phyloP scores from a whole-genome alignment of 352 stramenopile species.

The Phytopythium montanum region DNA sequence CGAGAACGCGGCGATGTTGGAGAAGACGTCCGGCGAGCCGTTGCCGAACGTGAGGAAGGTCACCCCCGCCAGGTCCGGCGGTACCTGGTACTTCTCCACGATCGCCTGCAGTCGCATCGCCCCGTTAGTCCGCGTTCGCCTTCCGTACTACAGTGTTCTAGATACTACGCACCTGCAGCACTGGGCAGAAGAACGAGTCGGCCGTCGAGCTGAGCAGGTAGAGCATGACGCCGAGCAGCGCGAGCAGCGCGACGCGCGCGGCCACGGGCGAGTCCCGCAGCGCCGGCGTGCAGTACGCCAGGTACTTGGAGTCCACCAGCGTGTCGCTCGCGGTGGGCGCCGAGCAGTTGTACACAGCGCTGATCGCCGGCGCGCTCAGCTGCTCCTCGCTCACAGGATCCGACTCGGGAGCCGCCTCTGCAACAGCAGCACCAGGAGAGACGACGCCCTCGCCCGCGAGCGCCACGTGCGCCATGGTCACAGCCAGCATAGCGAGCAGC shows the following conservation, averaged over 20 bases:
- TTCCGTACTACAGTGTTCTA: too few relatives aligned
- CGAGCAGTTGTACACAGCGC: slow-evolving; percentile 24
- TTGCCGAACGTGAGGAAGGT: slow-evolving; percentile 85
- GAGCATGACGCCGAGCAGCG: slow-evolving; percentile 54
- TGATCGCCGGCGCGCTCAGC: background rate
- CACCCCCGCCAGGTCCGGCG: slow-evolving; percentile 65
- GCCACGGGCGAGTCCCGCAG: slow-evolving; percentile 38
- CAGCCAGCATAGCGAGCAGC: slow-evolving; percentile 3
- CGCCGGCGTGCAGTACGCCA: slow-evolving; percentile 48
- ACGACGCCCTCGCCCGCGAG: background rate
- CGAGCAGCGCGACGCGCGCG: slow-evolving; percentile 36
- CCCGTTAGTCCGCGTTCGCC: too few relatives aligned
- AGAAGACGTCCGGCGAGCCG: slow-evolving; percentile 75
- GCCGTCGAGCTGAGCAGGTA: slow-evolving; percentile 81
- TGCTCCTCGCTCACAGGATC: slow-evolving; percentile 3
- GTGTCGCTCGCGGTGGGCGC: slow-evolving; percentile 24
- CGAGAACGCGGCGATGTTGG: slow-evolving; percentile 73
- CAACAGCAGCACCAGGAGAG: slow-evolving; percentile 11
- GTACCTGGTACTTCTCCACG: slow-evolving; percentile 75
- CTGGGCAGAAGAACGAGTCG: slow-evolving; percentile 79
- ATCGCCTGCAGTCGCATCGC: slow-evolving; percentile 27
- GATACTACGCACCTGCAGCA: slow-evolving; percentile 68
- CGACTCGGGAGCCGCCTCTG: background rate
- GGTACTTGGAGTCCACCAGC: slow-evolving; percentile 66
- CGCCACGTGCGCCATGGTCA: background rate